A percentile compares a stretch with the other conserved stretches of the same genome.
These are phyloP conservation scores for Penicillium paneum DNA, from an alignment of 2,329 filamentous ascomycete genomes.

Conservation along the genomic window DNA sequence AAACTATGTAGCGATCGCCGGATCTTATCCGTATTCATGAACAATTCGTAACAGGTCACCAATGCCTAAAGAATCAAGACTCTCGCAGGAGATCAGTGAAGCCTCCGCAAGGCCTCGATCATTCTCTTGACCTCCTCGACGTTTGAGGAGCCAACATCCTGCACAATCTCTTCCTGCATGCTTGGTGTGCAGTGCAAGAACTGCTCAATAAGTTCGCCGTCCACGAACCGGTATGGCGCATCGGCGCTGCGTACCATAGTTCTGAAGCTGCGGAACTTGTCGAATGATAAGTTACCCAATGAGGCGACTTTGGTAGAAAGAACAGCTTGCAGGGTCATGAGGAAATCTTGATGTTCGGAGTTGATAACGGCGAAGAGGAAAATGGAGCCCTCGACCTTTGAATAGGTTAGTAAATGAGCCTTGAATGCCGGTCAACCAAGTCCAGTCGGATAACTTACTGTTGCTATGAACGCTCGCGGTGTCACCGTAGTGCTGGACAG, in stretches of 20 bases:
- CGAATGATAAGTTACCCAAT: slow-evolving; percentile 72
- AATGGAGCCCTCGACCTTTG: slow-evolving; percentile 79
- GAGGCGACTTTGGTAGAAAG: slow-evolving; percentile 65
- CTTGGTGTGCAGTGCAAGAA: slow-evolving; percentile 70
- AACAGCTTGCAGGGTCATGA: slow-evolving; percentile 74
- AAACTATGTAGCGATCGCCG: background rate
- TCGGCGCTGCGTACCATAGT: slow-evolving; percentile 67
- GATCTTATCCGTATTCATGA: slow-evolving; percentile 7
- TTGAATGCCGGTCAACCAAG: background rate
- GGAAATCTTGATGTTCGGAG: slow-evolving; percentile 67
- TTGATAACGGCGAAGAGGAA: slow-evolving; percentile 84
- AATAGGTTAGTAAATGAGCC: background rate
- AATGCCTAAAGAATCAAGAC: background rate
- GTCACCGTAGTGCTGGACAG: slow-evolving; percentile 65
- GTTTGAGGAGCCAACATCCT: slow-evolving; percentile 52
- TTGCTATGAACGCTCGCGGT: slow-evolving; percentile 83
- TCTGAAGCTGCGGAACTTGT: slow-evolving; percentile 75
- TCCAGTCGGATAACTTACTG: slow-evolving; percentile 59
- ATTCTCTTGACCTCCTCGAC: slow-evolving; percentile 59
- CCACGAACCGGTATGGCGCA: slow-evolving; percentile 81
- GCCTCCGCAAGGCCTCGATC: slow-evolving; percentile 55
- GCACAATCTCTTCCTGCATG: slow-evolving; percentile 53
- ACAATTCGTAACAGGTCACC: background rate
- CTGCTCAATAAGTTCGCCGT: slow-evolving; percentile 83
- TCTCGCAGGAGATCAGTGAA: slow-evolving; percentile 36